Evolutionary conservation across 805 yeast genomes (phyloP).

Genomic region (Danielia oregonensis): DNA sequence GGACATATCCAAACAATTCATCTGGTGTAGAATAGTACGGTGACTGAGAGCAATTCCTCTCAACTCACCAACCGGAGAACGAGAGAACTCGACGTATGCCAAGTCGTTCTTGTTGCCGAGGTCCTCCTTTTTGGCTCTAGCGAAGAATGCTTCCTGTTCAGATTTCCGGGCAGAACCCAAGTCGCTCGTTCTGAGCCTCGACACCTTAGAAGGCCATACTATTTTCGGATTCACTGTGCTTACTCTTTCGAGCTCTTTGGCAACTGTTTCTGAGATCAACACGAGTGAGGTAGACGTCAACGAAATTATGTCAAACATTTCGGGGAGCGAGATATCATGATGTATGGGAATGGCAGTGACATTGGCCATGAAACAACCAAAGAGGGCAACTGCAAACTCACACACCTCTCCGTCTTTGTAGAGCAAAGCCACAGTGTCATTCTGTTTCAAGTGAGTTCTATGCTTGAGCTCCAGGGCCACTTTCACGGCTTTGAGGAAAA

Average conservation of each 20-base stretch:
- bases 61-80: slow-evolving; percentile 86
- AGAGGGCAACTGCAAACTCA: slow-evolving; percentile 80
- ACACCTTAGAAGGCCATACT: slow-evolving; percentile 72
- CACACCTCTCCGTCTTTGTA: slow-evolving; percentile 81
- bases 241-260: slow-evolving; percentile 67
- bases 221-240: slow-evolving; percentile 42
- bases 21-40: slow-evolving; percentile 81
- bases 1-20: slow-evolving; percentile 69
- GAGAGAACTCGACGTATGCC: slow-evolving; percentile 89
- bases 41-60: slow-evolving; percentile 94
- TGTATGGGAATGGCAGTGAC: slow-evolving; percentile 93
- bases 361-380: slow-evolving; percentile 92
- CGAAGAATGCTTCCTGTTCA: slow-evolving; percentile 25
- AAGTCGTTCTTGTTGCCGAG: slow-evolving; percentile 44
- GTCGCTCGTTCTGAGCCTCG: slow-evolving; percentile 81
- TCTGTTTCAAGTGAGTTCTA: slow-evolving; percentile 67
- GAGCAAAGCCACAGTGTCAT: slow-evolving; percentile 79
- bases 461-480: slow-evolving; percentile 81
- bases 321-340: slow-evolving; percentile 63
- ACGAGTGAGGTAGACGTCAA: slow-evolving; percentile 75
- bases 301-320: slow-evolving; percentile 67
- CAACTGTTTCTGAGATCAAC: slow-evolving; percentile 75
- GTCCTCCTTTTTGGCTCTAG: slow-evolving; percentile 11
- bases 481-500: slow-evolving; percentile 77
- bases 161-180: slow-evolving; percentile 58